phyloP scores from a whole-genome alignment of 208 protist species.

The Leptomonas seymouri region DNA sequence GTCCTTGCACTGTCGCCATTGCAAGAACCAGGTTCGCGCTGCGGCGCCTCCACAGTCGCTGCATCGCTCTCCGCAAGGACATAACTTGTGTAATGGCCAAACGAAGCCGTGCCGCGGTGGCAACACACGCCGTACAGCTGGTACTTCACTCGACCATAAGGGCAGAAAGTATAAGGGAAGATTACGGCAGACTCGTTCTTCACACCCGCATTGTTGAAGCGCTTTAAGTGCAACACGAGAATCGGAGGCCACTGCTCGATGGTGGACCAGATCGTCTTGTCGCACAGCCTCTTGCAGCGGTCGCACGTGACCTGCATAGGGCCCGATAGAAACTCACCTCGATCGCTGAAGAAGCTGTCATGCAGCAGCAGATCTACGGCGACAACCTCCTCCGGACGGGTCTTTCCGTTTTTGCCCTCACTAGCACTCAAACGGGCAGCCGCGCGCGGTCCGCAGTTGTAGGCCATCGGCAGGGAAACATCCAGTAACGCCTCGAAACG shows the following conservation, averaged over 20 bases:
- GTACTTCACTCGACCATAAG: slow-evolving; percentile 48
- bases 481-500: slow-evolving; percentile 84
- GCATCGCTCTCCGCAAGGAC: slow-evolving; percentile 40
- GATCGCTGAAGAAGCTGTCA: slow-evolving; percentile 57
- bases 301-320: slow-evolving; percentile 68
- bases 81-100: slow-evolving; percentile 86
- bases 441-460: slow-evolving; percentile 19
- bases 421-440: neutral
- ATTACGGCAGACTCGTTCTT: slow-evolving; percentile 65
- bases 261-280: slow-evolving; percentile 44
- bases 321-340: slow-evolving; percentile 51
- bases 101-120: slow-evolving; percentile 67
- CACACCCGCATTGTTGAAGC: slow-evolving; percentile 60
- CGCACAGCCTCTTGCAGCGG: slow-evolving; percentile 59
- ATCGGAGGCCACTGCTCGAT: slow-evolving; percentile 69
- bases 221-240: slow-evolving; percentile 84
- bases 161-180: slow-evolving; percentile 60
- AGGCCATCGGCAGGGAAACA: slow-evolving; percentile 67
- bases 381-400: slow-evolving; percentile 3
- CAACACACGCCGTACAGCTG: slow-evolving; percentile 73
- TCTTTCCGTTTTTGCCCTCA: neutral
- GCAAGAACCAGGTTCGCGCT: neutral
- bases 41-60: neutral
- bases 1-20: neutral
- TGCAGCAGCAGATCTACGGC: slow-evolving; percentile 50